These are phyloP conservation scores for Trichoderma citrinoviride DNA, from an alignment of 2,329 filamentous ascomycete species.

Conservation along the genomic window DNA sequence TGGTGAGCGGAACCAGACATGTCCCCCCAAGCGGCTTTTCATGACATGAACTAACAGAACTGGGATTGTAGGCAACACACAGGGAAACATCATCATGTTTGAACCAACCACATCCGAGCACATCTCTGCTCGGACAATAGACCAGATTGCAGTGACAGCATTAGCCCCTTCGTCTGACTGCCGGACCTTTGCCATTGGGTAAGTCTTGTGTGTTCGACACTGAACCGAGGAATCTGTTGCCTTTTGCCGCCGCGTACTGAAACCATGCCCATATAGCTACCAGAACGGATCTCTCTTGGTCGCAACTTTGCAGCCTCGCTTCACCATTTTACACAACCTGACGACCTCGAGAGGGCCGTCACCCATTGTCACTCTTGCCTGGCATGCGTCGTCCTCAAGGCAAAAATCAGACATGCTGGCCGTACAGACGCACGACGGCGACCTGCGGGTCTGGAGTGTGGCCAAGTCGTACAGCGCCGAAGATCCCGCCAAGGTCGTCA, in stretches of 20 bases:
- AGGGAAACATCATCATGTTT: constrained; percentile 92
- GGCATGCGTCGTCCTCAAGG: constrained; percentile 94
- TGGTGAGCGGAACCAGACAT: constrained; percentile 56
- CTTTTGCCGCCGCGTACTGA: neutral
- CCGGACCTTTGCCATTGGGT: constrained; percentile 95
- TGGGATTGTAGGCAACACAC: constrained; percentile 67
- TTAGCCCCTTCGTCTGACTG: constrained; percentile 87
- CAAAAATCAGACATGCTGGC: constrained; percentile 98
- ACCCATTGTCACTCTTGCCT: constrained; percentile 80
- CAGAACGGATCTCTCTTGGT: constrained; percentile 93
- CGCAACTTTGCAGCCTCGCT: constrained; percentile 82
- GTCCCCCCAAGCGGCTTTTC: neutral
- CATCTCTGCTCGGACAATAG: constrained; percentile 82
- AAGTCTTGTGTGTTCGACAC: constrained; percentile 32
- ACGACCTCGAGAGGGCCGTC: constrained; percentile 82
- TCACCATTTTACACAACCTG: constrained; percentile 90
- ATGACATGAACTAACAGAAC: constrained; percentile 25
- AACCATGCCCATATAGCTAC: constrained; percentile 60
- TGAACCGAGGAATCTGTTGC: neutral
- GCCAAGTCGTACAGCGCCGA: constrained; percentile 71
- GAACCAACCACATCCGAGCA: constrained; percentile 92
- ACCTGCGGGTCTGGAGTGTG: constrained; percentile 94
- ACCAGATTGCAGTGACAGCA: constrained; percentile 91
- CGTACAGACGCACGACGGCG: constrained; percentile 85
- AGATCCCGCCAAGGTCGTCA: constrained; percentile 82